A percentile compares a stretch with the other conserved stretches of the same genome.
phyloP scores from a whole-genome alignment of 2,329 filamentous ascomycete species.

The Fusarium begoniae region DNA sequence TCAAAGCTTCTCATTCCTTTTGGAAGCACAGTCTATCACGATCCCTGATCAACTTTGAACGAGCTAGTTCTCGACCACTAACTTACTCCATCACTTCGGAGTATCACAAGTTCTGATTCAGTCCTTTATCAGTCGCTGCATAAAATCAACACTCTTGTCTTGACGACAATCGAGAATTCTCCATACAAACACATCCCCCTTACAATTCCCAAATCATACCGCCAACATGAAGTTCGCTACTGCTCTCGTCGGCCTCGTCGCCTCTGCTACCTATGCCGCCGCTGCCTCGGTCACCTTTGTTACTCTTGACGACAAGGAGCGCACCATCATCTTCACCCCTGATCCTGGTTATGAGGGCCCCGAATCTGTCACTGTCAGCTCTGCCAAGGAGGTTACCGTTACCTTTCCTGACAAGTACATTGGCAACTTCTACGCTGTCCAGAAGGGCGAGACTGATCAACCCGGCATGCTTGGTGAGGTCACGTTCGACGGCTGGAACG shows the following conservation, averaged over 20 bases:
- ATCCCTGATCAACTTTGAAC: constrained; percentile 33
- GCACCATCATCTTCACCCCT: constrained; percentile 62
- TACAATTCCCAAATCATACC: constrained; percentile 29
- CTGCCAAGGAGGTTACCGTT: constrained; percentile 51
- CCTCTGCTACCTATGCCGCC: constrained; percentile 53
- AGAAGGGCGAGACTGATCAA: constrained; percentile 52
- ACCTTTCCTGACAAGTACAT: constrained; percentile 56
- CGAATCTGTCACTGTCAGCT: constrained; percentile 52
- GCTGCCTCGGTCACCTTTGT: constrained; percentile 66
- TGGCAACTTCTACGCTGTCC: constrained; percentile 62
- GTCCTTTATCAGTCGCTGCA: constrained; percentile 39
- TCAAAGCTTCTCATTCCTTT: constrained; percentile 47
- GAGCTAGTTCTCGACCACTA: constrained; percentile 43
- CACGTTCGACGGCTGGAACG: constrained; percentile 58
- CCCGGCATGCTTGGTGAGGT: constrained; percentile 65
- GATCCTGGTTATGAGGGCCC: constrained; percentile 51
- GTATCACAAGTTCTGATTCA: constrained; percentile 34
- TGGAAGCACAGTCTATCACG: constrained; percentile 41
- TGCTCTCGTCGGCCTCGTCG: constrained; percentile 55
- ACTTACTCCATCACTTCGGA: constrained; percentile 16
- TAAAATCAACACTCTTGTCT: constrained; percentile 36
- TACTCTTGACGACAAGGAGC: constrained; percentile 62
- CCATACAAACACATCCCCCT: constrained; percentile 8
- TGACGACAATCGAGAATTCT: constrained; percentile 39
- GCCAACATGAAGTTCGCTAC: constrained; percentile 65